These are phyloP conservation scores for Scenedesmus sp. DNA, from an alignment of 163 green algal species.

Conservation along the genomic window DNA sequence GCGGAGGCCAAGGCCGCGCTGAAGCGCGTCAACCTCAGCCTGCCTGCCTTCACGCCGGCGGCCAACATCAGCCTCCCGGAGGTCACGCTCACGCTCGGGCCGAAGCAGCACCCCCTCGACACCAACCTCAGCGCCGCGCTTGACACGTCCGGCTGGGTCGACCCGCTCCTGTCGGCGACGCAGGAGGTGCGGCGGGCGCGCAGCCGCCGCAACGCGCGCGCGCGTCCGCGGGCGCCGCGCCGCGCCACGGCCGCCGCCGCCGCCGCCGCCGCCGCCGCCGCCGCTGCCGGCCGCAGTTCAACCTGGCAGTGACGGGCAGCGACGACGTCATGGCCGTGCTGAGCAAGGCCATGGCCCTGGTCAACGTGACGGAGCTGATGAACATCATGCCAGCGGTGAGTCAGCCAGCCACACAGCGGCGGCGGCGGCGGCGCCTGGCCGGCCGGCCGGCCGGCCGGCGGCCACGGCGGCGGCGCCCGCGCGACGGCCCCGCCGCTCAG, in stretches of 20 bases:
- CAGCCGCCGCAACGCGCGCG: too few species aligned
- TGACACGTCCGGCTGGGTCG: background rate
- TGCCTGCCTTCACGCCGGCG: background rate
- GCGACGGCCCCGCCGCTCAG: too few species aligned
- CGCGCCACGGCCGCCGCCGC: too few species aligned
- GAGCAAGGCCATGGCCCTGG: background rate
- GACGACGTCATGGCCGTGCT: background rate
- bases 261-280: background rate
- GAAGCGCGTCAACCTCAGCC: background rate
- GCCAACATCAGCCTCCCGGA: background rate
- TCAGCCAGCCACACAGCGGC: background rate
- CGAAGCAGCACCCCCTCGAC: background rate
- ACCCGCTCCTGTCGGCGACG: background rate
- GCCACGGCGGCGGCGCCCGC: too few species aligned
- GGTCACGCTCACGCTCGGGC: background rate
- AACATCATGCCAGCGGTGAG: constrained; percentile 9
- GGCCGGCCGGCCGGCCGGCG: too few species aligned
- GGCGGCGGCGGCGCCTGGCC: background rate
- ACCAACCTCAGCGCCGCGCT: background rate
- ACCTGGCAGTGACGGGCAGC: background rate
- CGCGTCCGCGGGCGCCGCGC: too few species aligned
- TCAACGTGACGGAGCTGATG: constrained; percentile 34
- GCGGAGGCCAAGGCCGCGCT: background rate
- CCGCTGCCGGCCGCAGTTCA: background rate
- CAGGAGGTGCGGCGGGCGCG: too few species aligned